phyloP scores from a whole-genome alignment of 805 yeast genomes.

The Pachysolen tannophilus region DNA sequence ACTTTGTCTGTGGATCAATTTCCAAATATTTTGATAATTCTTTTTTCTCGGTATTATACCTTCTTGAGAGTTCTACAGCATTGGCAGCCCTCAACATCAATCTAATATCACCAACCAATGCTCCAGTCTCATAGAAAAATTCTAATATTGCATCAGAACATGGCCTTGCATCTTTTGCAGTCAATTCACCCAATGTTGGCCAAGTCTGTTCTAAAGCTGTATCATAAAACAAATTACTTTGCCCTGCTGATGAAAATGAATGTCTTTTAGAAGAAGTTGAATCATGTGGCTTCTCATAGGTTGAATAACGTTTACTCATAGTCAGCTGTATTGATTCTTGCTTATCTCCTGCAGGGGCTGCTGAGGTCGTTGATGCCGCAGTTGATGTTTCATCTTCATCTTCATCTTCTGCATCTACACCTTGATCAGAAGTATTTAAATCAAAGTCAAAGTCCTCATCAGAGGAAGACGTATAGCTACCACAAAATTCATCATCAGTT shows the following conservation, averaged over 20 bases:
- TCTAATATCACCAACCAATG: slow-evolving; percentile 55
- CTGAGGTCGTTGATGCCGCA: neutral
- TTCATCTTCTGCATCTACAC: neutral
- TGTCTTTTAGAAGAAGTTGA: too few species aligned
- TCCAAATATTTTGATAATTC: slow-evolving; percentile 9
- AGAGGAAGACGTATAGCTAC: slow-evolving; percentile 1
- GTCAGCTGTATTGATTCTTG: too few species aligned
- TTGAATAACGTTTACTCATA: too few species aligned
- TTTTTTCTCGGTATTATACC: slow-evolving; percentile 23
- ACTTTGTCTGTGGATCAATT: neutral
- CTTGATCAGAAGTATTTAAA: too few species aligned
- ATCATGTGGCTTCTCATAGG: too few species aligned
- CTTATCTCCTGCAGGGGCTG: neutral
- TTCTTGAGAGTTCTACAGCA: slow-evolving; percentile 40
- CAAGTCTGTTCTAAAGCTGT: slow-evolving; percentile 13
- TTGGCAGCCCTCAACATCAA: slow-evolving; percentile 50
- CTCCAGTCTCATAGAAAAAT: slow-evolving; percentile 53
- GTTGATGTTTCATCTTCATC: neutral
- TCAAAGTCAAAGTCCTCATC: too few species aligned
- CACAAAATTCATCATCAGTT: neutral
- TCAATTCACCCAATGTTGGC: slow-evolving; percentile 51
- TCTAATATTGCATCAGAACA: slow-evolving; percentile 51
- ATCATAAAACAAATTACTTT: neutral
- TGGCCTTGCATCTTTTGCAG: slow-evolving; percentile 45
- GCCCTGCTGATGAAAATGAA: neutral